A percentile compares a stretch with the other conserved stretches of the same genome.
Conservation (phyloP, 345 rosid genomes). For the Kandelia obovata region DNA sequence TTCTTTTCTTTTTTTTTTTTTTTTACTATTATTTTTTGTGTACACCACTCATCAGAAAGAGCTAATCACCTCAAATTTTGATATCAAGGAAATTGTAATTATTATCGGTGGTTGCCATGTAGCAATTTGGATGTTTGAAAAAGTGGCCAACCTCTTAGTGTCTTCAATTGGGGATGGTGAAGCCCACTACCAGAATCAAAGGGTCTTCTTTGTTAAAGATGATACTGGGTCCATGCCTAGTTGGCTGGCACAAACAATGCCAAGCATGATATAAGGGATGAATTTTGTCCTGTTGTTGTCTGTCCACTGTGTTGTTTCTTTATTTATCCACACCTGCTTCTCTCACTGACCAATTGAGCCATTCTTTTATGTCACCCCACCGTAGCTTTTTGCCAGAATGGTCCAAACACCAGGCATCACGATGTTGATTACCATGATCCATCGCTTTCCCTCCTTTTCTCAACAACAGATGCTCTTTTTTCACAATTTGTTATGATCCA, state of each 20-base stretch:
- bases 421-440: not conserved
- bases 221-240: conserved; percentile 9
- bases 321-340: not conserved
- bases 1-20: not conserved
- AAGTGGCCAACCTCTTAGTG: too few relatives aligned
- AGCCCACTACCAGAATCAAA: not conserved
- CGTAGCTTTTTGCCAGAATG: conserved; percentile 5
- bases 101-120: too few relatives aligned
- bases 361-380: conserved; percentile 3
- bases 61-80: too few relatives aligned
- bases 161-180: too few relatives aligned
- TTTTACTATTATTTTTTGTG: too few relatives aligned
- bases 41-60: too few relatives aligned
- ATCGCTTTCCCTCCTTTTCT: not conserved
- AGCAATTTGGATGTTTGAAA: too few relatives aligned
- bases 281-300: conserved; percentile 16
- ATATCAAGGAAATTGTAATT: too few relatives aligned
- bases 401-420: conserved; percentile 8
- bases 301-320: conserved; percentile 7
- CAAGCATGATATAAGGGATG: conserved; percentile 1
- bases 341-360: not conserved
- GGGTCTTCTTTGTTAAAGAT: not conserved
- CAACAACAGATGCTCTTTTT: not conserved
- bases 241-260: conserved; percentile 8
- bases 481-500: too few relatives aligned